Evolutionary conservation across 2,329 filamentous ascomycete genomes (phyloP).

Genomic region (Phialophora macrospora): DNA sequence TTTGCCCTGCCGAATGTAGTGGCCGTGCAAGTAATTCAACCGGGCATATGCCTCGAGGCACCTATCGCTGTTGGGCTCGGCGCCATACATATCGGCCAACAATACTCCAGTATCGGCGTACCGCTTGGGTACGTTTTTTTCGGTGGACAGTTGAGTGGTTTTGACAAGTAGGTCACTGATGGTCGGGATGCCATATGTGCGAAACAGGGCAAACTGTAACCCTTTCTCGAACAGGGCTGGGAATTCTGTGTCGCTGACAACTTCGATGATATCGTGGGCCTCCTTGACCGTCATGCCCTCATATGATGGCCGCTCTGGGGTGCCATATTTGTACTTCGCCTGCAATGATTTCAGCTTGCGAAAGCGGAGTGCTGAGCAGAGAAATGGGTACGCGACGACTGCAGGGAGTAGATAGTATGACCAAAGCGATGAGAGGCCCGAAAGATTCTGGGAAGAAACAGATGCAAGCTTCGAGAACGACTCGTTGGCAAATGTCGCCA

Average conservation of each 20-base stretch:
- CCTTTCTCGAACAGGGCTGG: constrained; percentile 37
- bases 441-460: constrained; percentile 21
- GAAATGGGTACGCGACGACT: constrained; percentile 33
- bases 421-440: constrained; percentile 29
- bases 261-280: constrained; percentile 35
- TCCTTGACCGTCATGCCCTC: constrained; percentile 56
- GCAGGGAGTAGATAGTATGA: constrained; percentile 33
- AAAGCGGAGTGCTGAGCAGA: constrained; percentile 35
- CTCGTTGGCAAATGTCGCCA: constrained; percentile 26
- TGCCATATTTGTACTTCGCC: constrained; percentile 35
- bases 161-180: constrained; percentile 57
- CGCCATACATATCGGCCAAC: constrained; percentile 55
- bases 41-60: constrained; percentile 61
- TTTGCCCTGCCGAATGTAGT: constrained; percentile 62
- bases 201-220: constrained; percentile 39
- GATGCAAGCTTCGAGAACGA: constrained; percentile 25
- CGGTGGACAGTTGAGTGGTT: constrained; percentile 56
- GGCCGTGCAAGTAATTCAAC: constrained; percentile 67
- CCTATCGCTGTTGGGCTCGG: constrained; percentile 47
- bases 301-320: constrained; percentile 32
- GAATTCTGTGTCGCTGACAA: constrained; percentile 36
- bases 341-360: constrained; percentile 33
- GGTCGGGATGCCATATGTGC: constrained; percentile 63
- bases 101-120: constrained; percentile 59
- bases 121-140: constrained; percentile 57